Percentiles rank a stretch among this genome's conserved stretches.
phyloP scores from a whole-genome alignment of 179 eudicot genomes.

The Gypsophila paniculata region DNA sequence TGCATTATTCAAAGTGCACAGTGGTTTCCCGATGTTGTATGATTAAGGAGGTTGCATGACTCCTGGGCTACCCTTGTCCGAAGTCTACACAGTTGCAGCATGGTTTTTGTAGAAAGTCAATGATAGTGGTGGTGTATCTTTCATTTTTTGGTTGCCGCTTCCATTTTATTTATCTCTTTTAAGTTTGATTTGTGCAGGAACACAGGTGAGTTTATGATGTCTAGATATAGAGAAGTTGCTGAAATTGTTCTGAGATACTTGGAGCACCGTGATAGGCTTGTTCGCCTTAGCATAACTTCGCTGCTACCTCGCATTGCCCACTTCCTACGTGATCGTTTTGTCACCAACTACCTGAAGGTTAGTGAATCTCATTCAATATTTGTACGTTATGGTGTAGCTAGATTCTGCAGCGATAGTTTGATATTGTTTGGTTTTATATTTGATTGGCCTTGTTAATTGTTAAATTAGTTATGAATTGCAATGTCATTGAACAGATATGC shows the following conservation, averaged over 20 bases:
- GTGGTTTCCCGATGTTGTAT: too few species aligned
- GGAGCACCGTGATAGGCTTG: constrained; percentile 93
- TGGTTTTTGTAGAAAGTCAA: too few species aligned
- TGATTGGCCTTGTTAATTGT: constrained; percentile 5
- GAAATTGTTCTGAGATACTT: constrained; percentile 93
- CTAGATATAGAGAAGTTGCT: constrained; percentile 95
- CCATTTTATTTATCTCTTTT: constrained; percentile 7
- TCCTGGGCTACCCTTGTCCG: background rate
- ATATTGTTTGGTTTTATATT: background rate
- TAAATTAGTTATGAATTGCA: constrained; percentile 9
- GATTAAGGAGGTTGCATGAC: constrained; percentile 9
- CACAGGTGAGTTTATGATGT: constrained; percentile 99
- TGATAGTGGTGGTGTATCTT: constrained; percentile 7
- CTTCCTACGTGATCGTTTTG: constrained; percentile 96
- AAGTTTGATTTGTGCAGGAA: constrained; percentile 50
- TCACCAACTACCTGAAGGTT: constrained; percentile 80
- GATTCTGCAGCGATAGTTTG: constrained; percentile 3
- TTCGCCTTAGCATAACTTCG: constrained; percentile 97
- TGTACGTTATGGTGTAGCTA: constrained; percentile 9
- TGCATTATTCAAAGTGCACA: too few species aligned
- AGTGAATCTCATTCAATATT: constrained; percentile 20
- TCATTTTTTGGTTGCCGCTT: background rate
- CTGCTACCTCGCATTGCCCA: constrained; percentile 96
- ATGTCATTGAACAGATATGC: constrained; percentile 57
- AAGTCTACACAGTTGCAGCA: background rate